These are phyloP conservation scores for Phytophthora constricta DNA, from an alignment of 352 stramenopile genomes.

Conservation along the genomic window DNA sequence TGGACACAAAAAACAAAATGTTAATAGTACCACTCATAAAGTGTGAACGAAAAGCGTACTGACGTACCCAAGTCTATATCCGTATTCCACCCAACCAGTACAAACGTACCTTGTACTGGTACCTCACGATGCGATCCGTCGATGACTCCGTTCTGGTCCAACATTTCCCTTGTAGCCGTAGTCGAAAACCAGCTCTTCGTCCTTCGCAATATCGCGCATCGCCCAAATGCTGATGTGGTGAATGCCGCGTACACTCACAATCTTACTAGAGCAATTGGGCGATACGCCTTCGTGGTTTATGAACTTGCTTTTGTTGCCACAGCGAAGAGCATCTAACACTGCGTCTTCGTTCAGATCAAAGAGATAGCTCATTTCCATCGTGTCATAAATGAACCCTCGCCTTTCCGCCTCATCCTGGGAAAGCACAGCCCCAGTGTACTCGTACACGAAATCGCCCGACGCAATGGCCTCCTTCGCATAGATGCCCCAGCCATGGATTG, in stretches of 20 bases:
- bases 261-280: conserved; percentile 86
- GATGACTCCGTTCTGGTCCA: conserved; percentile 69
- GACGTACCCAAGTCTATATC: neutral
- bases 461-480: conserved; percentile 56
- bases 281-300: conserved; percentile 74
- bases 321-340: conserved; percentile 90
- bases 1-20: neutral
- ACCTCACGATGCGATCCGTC: conserved; percentile 6
- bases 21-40: conserved; percentile 3
- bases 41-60: neutral
- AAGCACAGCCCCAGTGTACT: conserved; percentile 63
- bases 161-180: conserved; percentile 71
- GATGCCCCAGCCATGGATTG: conserved; percentile 59
- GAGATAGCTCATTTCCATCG: conserved; percentile 82
- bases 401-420: conserved; percentile 69
- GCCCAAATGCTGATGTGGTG: conserved; percentile 94
- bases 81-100: neutral
- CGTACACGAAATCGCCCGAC: conserved; percentile 62
- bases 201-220: conserved; percentile 83
- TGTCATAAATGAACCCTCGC: conserved; percentile 82
- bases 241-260: conserved; percentile 85
- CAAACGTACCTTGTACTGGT: conserved; percentile 20
- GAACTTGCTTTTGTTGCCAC: conserved; percentile 95
- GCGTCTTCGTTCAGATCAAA: conserved; percentile 92
- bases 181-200: conserved; percentile 79